Base-by-base conservation (phyloP, 495 filamentous ascomycete genomes). In the Podospora fimiseda region DNA sequence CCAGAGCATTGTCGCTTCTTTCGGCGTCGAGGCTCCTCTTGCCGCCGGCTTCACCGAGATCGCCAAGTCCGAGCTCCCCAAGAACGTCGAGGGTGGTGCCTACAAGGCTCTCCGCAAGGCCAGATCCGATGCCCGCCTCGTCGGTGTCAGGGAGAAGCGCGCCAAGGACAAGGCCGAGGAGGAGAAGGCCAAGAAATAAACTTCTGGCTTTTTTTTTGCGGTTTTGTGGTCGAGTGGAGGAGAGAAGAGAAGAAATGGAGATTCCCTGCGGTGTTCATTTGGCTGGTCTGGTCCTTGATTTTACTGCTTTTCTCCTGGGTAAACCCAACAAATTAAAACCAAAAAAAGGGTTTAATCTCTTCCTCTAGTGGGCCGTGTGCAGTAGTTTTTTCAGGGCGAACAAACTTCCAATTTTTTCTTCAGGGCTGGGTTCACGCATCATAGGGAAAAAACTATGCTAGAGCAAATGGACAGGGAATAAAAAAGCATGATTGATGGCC, bases 131-230 rank as follows among this genome's bases (percentile, higher is more conserved):
- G 87, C 88, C 58, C 84, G 90, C 68, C 75, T 87, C 61, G 68
- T 80, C 33, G 93, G 93, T 66, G 78, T 80, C 64, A 85, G 90
- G 70, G 90, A 93, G 80, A 96, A 97, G 90, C 83, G 93, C 65
- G 85, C 81, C 51, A 87, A 85, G 83, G 87, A 84, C 54, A 96
- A 95, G 87, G 89, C 87, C 63, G 94, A 94, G 75, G 88, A 85
- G 55, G 80, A 80, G 70, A 83, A 84, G 64, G 83, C 84, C 66
- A 84, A 83, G 81, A 96, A 98, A 87, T 96, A 94, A 81, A 76
- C 74, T 71, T 47, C 44, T 27, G 11, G 53, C 36, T 45, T 38
- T 53, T 44, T n/a, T 50, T 41, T n/a, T n/a, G n/a, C n/a, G n/a
- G n/a, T n/a, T n/a, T n/a, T n/a, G n/a, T n/a, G n/a, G n/a, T n/a